Base-by-base conservation (phyloP, 805 yeast genomes). In the Ogataea haglerorum region DNA sequence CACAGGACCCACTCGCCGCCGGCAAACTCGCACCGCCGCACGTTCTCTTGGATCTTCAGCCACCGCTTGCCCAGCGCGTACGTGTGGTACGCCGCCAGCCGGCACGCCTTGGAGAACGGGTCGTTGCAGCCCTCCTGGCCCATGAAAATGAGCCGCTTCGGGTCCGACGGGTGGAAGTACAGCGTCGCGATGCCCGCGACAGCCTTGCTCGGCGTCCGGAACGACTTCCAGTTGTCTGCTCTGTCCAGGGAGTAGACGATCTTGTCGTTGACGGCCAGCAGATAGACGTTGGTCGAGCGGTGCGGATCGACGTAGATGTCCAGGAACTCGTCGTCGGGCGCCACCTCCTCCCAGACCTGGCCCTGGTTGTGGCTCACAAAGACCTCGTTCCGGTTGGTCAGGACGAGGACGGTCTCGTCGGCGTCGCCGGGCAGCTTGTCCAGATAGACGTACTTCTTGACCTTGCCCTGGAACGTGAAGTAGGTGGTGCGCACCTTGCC, bases 281-380 rank as follows among this genome's bases (percentile, higher is more conserved):
- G 61, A 48, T 75, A 67, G 26, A 78, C 78, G 25, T 75, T 73
- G 40, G 83, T 75, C 2, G 76, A 67, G 38, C 69, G 66, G 46
- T 68, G 71, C 10, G 74, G 73, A 43, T 90, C 85, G 38, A 76
- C 74, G 30, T 68, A 66, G 23, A 84, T 70, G 13, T 72, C 79
- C 9, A 71, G 42, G 33, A 84, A 69, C 29, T 69, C 72, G 16
- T 76, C 67, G 18, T 62, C 60, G 33, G 65, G 60, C 2, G 74
- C 69, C 16, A 81, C 67, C 38, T 63, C 61, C 34, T 67, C 69
- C 71, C 85, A 76, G 2, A 60, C 56, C 9, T 65, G 54, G 15
- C 93, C 93, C 38, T 82, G 84, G 58, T 86, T 79, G 50, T 78
- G 81, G 1, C 95, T 82, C 5, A 85, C 76, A 53, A 69, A 84